Evolutionary conservation across 208 protist species (phyloP).

Genomic region (Wallacemonas sp.): DNA sequence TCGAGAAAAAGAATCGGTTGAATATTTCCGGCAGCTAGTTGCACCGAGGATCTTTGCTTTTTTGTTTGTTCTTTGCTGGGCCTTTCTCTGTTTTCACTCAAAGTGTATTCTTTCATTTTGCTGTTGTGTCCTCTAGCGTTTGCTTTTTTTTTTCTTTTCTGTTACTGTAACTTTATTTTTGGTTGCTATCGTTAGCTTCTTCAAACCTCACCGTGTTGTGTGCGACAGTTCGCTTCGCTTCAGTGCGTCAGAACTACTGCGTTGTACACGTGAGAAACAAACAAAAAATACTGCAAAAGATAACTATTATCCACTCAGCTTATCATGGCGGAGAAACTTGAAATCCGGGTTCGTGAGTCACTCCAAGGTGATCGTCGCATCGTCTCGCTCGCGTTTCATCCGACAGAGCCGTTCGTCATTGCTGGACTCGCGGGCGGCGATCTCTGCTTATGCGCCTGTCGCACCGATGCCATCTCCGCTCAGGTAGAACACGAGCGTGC

Average conservation of each 20-base stretch:
- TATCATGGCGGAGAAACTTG: not conserved
- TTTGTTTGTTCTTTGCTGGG: not conserved
- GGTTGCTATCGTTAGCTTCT: not conserved
- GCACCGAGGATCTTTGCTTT: conserved; percentile 13
- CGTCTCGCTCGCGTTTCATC: conserved; percentile 35
- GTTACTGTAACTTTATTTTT: conserved; percentile 12
- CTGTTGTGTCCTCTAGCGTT: not conserved
- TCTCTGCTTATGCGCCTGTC: conserved; percentile 28
- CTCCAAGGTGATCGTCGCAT: conserved; percentile 13
- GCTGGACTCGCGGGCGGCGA: conserved; percentile 33
- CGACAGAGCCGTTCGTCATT: conserved; percentile 33
- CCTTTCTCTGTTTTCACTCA: not conserved
- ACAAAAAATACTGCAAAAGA: too few species aligned
- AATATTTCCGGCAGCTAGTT: too few species aligned
- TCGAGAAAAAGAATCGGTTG: too few species aligned
- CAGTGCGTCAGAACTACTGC: too few species aligned
- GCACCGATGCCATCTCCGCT: conserved; percentile 33
- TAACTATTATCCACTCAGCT: too few species aligned
- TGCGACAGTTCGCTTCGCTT: too few species aligned
- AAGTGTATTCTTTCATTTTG: too few species aligned
- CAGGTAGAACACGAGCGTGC: conserved; percentile 28
- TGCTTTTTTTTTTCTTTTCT: conserved; percentile 11
- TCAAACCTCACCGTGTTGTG: too few species aligned
- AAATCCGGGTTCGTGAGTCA: conserved; percentile 1
- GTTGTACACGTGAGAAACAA: too few species aligned